Percentiles rank a stretch among this genome's conserved stretches.
phyloP scores from a whole-genome alignment of 371 early-diverging fungal genomes.

The Mucor mucedo region DNA sequence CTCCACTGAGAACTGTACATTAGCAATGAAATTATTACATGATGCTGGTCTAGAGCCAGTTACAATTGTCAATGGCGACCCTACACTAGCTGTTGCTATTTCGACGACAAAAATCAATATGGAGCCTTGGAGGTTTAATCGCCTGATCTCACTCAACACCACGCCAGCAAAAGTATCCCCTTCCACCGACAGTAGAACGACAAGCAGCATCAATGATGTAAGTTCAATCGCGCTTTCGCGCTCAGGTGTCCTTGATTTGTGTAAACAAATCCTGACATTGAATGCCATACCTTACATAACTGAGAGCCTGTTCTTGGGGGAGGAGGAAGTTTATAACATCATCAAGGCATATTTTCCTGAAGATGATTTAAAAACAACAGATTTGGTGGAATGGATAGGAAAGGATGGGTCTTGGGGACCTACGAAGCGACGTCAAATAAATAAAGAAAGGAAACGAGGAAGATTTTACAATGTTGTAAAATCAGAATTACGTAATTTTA shows the following conservation, averaged over 20 bases:
- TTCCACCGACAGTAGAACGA: background rate
- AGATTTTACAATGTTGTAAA: no score
- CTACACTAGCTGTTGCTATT: constrained; percentile 4
- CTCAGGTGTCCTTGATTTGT: background rate
- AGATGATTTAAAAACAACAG: background rate
- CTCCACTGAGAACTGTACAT: background rate
- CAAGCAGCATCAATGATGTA: background rate
- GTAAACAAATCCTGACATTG: background rate
- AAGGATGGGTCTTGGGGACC: background rate
- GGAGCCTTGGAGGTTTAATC: constrained; percentile 13
- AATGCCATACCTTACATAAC: background rate
- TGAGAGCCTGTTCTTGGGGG: background rate
- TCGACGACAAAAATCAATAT: constrained; percentile 11
- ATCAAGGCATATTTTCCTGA: background rate
- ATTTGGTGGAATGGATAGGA: background rate
- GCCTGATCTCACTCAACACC: background rate
- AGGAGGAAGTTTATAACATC: background rate
- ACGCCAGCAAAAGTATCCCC: no score
- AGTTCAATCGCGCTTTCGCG: background rate
- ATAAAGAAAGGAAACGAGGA: no score
- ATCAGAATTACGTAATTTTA: no score
- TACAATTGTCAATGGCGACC: constrained; percentile 11
- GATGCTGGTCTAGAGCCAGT: constrained; percentile 6
- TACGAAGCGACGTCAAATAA: background rate
- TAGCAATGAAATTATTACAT: background rate